Percentiles rank a stretch among this genome's conserved stretches.
Evolutionary conservation across 192 early-diverging fungal species (phyloP).

Genomic region (Umbelopsis sp.): DNA sequence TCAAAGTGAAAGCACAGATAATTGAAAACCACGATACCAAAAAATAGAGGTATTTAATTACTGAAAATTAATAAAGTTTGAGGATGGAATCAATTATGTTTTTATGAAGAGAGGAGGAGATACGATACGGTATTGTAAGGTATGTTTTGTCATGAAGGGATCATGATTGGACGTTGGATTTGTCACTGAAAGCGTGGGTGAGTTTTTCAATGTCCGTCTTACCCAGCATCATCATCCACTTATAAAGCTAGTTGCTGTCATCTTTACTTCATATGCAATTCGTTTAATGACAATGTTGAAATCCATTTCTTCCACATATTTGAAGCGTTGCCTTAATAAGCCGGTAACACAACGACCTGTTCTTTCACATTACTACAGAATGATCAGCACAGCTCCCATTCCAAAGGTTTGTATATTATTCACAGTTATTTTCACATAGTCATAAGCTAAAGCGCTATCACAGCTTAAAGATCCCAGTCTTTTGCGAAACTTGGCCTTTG

Average conservation of each 20-base stretch:
- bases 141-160: neutral
- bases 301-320: constrained; percentile 16
- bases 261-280: neutral
- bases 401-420: neutral
- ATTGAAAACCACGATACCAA: neutral
- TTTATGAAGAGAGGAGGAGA: neutral
- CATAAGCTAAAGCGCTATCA: neutral
- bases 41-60: too few relatives aligned
- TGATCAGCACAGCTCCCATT: neutral
- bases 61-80: neutral
- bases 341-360: neutral
- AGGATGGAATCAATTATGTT: neutral
- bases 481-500: constrained; percentile 53
- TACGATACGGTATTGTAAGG: neutral
- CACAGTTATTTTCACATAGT: neutral
- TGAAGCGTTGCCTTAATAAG: constrained; percentile 13
- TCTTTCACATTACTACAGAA: neutral
- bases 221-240: neutral
- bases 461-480: constrained; percentile 65
- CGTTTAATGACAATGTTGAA: neutral
- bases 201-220: constrained; percentile 4
- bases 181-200: constrained; percentile 12
- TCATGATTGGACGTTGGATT: constrained; percentile 1
- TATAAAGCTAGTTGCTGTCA: neutral
- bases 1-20: too few relatives aligned